These are phyloP conservation scores for Glycyrrhiza uralensis DNA, from an alignment of 306 rosid species.

Conservation along the genomic window DNA sequence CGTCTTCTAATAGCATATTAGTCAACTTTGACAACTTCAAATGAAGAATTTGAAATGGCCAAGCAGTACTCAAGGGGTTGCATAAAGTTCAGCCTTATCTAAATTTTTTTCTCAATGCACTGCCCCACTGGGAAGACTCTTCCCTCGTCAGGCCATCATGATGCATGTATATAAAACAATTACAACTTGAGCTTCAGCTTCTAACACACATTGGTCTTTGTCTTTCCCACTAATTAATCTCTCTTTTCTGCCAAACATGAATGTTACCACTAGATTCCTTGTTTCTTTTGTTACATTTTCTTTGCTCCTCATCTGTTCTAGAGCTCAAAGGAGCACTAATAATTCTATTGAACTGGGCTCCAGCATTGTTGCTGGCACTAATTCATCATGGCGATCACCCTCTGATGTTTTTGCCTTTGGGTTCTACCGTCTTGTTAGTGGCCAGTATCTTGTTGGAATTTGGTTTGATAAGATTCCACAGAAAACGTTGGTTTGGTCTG, in stretches of 20 bases:
- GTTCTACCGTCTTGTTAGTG: neutral
- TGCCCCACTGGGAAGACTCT: neutral
- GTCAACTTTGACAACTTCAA: neutral
- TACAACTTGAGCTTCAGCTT: neutral
- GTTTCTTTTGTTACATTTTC: neutral
- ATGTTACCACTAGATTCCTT: neutral
- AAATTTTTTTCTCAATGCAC: neutral
- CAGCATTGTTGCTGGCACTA: constrained; percentile 26
- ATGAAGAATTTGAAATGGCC: neutral
- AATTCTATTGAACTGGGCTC: constrained; percentile 3
- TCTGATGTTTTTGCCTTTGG: constrained; percentile 34
- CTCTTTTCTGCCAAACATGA: neutral
- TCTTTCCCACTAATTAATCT: neutral
- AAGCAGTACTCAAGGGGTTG: neutral
- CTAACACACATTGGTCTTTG: neutral
- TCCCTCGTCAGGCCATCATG: too few species aligned
- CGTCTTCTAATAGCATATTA: neutral
- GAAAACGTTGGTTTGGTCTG: constrained; percentile 34
- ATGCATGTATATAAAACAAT: too few species aligned
- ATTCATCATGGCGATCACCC: constrained; percentile 32
- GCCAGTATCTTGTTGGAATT: constrained; percentile 21
- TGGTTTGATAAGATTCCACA: constrained; percentile 27
- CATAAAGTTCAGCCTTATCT: too few species aligned
- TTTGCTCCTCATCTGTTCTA: neutral
- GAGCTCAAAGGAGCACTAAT: neutral